Base-by-base conservation (phyloP, 768 basidiomycete genomes). In the Lactarius vividus region DNA sequence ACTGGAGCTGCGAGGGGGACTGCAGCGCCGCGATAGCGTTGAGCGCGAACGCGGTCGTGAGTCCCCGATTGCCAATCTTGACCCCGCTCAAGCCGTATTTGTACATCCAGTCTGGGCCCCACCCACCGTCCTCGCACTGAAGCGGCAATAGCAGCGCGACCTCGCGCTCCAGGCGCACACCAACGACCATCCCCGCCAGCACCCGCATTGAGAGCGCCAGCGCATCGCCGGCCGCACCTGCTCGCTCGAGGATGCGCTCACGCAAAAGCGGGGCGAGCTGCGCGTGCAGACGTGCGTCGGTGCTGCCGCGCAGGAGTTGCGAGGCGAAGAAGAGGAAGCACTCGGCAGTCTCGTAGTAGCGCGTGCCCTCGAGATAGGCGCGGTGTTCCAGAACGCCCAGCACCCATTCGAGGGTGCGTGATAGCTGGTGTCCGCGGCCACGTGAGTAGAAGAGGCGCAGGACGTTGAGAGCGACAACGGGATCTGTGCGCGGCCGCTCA, bases 71-170 rank as follows among this genome's bases (percentile, higher is more conserved):
- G 16, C 83, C 81, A 29, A 86, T 83, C 58, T 74, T 77, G 58
- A 84, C 73, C 1, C 79, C 81, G 0, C 80, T 79, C 0, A 77
- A 76, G 5, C 82, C 83, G 64, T 82, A 84, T 72, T 80, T 83
- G 75, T 84, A 87, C 26, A 86, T 75, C 83, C 83, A 85, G 0
- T 85, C 80, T 11, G 76, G 76, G 31, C 78, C 79, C 82, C 83
- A 87, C 4, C 83, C 82, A n/a, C 85, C 85, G 69, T 86, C 85
- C 64, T 81, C 81, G 62, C 75, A 75, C 69, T 86, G 85, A 65
- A 84, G 71, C 5, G 77, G 72, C 4, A 83, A 77, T 11, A 87
- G 78, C n/a, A 74, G 70, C 7, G 77, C 75, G 7, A 84, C 65
- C 71, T 86, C 85, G 2, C 79, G 73, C 23, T 80, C 75, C 70